Evolutionary conservation across 192 early-diverging fungal genomes (phyloP).

Genomic region (Geranomyces variabilis): DNA sequence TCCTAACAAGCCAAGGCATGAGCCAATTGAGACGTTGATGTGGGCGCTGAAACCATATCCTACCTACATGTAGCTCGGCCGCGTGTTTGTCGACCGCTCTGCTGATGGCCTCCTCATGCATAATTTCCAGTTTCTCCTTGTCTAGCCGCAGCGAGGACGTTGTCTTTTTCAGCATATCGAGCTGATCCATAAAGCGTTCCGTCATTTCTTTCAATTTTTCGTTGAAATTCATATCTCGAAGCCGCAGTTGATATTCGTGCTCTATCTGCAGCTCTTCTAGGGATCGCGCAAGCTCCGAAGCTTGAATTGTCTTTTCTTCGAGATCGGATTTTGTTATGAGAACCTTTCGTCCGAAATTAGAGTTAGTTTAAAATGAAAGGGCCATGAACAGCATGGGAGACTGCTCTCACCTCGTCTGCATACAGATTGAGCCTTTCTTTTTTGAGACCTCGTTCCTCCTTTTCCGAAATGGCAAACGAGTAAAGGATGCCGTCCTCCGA

Average conservation of each 20-base stretch:
- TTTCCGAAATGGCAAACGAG: conserved; percentile 51
- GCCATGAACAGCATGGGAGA: too few species aligned
- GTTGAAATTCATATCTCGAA: conserved; percentile 66
- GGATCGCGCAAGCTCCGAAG: conserved; percentile 49
- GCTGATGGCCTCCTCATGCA: conserved; percentile 49
- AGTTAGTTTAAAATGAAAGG: background rate
- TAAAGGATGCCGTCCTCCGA: conserved; percentile 56
- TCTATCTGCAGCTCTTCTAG: conserved; percentile 66
- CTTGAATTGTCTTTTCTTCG: conserved; percentile 57
- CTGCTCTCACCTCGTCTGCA: conserved; percentile 55
- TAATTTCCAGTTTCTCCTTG: conserved; percentile 19
- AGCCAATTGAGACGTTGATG: too few species aligned
- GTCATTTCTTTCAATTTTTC: conserved; percentile 63
- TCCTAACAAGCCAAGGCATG: conserved; percentile 25
- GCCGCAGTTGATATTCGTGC: conserved; percentile 66
- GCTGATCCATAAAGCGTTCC: conserved; percentile 54
- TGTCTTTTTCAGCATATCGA: conserved; percentile 57
- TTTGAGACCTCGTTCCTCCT: conserved; percentile 42
- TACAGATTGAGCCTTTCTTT: conserved; percentile 32
- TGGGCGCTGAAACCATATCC: background rate
- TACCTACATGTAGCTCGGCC: conserved; percentile 53
- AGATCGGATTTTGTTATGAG: conserved; percentile 62
- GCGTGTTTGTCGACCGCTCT: conserved; percentile 35
- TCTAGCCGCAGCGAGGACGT: conserved; percentile 42
- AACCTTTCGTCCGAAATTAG: conserved; percentile 39